Base-by-base conservation (phyloP, 2,329 filamentous ascomycete genomes). In the Hirsutella minnesotensis region DNA sequence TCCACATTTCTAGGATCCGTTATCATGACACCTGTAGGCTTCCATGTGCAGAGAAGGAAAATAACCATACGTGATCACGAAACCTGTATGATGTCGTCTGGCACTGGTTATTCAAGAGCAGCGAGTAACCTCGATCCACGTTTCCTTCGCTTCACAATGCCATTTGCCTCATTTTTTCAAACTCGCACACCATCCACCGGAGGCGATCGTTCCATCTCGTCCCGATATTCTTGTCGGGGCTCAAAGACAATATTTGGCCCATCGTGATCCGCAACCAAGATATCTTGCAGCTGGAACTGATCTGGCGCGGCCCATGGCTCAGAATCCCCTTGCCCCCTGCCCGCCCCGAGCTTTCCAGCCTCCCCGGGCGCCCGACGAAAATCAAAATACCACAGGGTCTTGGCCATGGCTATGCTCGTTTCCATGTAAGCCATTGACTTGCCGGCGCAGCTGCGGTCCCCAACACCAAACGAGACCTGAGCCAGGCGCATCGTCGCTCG, bases 301-400 rank as follows among this genome's bases (percentile, higher is more conserved):
- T 20, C 19, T 10, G 37, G 37, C 22, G 12, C 22, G 12, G 37
- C 19, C 37, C 37, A 39, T 9, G 37, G 37, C 9, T 39, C 37
- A 12, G 22, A 15, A 12, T 27, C 22, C 2, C 5, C 19, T n/a
- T 7, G 21, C 5, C 15, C 16, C 37, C 20, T 24, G 27, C 21
- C 24, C 24, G 7, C 37, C 18, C 37, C 37, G 3, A 39, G 9
- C 5, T n/a, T 16, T 3, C 37, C 37, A 24, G 21, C 37, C 20
- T 39, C 37, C 21, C 37, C 37, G 16, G 37, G 15, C 4, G 37
- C 37, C 13, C 37, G n/a, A 15, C 27, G 9, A 15, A 39, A 39
- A 10, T 43, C 40, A 19, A 46, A 39, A 19, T 39, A 27, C 40
- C 38, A 43, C n/a, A 46, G 22, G 15, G 36, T 43, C 35, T 22